phyloP scores from a whole-genome alignment of 371 early-diverging fungal species.

The Mortierella sp. region DNA sequence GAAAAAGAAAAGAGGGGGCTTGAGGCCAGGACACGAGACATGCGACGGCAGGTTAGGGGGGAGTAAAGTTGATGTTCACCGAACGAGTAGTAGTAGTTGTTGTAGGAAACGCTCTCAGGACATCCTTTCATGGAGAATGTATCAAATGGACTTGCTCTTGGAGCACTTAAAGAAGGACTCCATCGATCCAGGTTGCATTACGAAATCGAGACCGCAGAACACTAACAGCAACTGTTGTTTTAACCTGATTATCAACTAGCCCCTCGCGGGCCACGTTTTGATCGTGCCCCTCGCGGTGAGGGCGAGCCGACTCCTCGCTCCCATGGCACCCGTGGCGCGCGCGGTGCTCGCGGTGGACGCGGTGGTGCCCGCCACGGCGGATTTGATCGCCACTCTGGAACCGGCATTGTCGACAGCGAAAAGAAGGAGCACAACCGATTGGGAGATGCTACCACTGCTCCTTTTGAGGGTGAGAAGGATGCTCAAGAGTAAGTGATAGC shows the following conservation, averaged over 20 bases:
- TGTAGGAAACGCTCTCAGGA: neutral
- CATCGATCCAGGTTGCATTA: neutral
- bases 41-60: neutral
- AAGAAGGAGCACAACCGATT: slow-evolving; percentile 90
- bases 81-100: neutral
- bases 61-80: neutral
- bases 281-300: slow-evolving; percentile 42
- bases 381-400: slow-evolving; percentile 88
- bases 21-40: neutral
- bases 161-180: neutral
- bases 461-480: slow-evolving; percentile 61
- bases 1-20: slow-evolving; percentile 1
- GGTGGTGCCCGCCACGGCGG: slow-evolving; percentile 65
- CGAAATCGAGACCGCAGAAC: neutral
- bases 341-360: slow-evolving; percentile 60
- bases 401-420: slow-evolving; percentile 81
- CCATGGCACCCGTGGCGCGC: slow-evolving; percentile 36
- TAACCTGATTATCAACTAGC: slow-evolving; percentile 18
- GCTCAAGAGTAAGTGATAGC: slow-evolving; percentile 50
- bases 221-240: neutral
- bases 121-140: neutral
- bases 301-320: slow-evolving; percentile 62
- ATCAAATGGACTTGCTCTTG: neutral
- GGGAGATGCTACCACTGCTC: slow-evolving; percentile 74
- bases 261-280: slow-evolving; percentile 52